A percentile compares a stretch with the other conserved stretches of the same genome.
These are phyloP conservation scores for Gnomoniopsis sp. DNA, from an alignment of 2,329 filamentous ascomycete species.

Conservation along the genomic window DNA sequence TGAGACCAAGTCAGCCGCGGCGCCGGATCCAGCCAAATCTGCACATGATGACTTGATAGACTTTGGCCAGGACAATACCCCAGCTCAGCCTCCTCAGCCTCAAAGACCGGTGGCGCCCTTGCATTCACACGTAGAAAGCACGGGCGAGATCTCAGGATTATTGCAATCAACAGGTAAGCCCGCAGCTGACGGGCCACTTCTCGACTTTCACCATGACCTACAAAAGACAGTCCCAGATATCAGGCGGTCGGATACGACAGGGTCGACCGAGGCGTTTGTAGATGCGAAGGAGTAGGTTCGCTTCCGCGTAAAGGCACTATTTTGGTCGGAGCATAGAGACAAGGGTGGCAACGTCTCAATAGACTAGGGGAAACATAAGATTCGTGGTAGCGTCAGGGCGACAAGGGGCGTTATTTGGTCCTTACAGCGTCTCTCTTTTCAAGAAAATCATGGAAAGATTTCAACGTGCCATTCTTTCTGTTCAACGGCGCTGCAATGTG, in stretches of 20 bases:
- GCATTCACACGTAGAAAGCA: constrained; percentile 21
- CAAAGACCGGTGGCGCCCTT: constrained; percentile 9
- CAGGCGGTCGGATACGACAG: constrained; percentile 32
- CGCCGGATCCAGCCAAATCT: constrained; percentile 18
- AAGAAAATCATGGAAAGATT: background rate
- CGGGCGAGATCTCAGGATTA: constrained; percentile 39
- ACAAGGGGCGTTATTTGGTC: background rate
- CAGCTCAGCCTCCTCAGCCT: constrained; percentile 3
- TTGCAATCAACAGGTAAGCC: constrained; percentile 45
- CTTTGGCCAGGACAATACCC: constrained; percentile 44
- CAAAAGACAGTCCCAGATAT: constrained; percentile 44
- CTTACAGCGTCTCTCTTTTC: background rate
- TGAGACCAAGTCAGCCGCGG: constrained; percentile 18
- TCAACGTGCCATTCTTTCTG: background rate
- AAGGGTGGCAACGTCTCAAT: background rate
- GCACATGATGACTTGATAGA: constrained; percentile 50
- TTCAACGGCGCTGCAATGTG: background rate
- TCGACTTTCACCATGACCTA: constrained; percentile 56
- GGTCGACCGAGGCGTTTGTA: constrained; percentile 37
- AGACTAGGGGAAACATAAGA: background rate
- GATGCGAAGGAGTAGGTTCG: constrained; percentile 31
- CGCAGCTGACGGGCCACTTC: constrained; percentile 41
- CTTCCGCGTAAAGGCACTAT: background rate
- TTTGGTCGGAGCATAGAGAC: background rate
- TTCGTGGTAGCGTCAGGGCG: background rate